Base-by-base conservation (phyloP, 257 asterid genomes). In the Fraxinus quadrangulata region DNA sequence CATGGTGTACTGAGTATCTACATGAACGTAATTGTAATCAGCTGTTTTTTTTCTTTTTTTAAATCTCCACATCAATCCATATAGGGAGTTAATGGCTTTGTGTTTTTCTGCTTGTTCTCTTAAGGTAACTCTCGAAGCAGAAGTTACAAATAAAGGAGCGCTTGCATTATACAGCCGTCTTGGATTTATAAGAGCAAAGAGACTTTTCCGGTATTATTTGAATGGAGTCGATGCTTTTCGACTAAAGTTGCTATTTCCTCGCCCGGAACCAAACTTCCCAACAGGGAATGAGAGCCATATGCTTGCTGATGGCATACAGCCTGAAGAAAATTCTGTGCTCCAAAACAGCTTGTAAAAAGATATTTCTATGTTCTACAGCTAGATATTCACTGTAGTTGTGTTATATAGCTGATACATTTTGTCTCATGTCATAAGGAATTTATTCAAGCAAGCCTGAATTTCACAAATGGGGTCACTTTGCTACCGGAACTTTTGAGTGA, bases 221-320 rank as follows among this genome's bases (percentile, higher is more conserved):
- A 95, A 95, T 33, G 98, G 98, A 7, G 98, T 95, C 30, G 99
- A 93, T 77, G 99, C 98, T 49, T 95, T 95, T 88, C 88, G 98
- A 81, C 90, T 93, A 70, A 95, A 95, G 90, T 89, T 95, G 21
- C 56, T 95, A 74, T 91, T 93, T 82, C 98, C 98, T 9, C 90
- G 89, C 3, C 82, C 82, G 5, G 94, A 88, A 72, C 78, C 82
- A 9, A 72, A 85, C 80, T 77, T 84, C 81, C 56, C 73, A 61
- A 69, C 78, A 34, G 84, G 30, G 28, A 88, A 77, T 56, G 90
- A 81, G 78, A 75, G 45, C 14, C 61, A 4, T n/a, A 77, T 21
- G 71, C 73, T 70, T 67, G 76, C 45, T 49, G 86, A 71, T 8
- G 83, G 76, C 79, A 75, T 49, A 40, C 74, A 81, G 30, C 70